These are phyloP conservation scores for Musa beccarii DNA, from an alignment of 176 grass and related monocot genomes.

Conservation along the genomic window DNA sequence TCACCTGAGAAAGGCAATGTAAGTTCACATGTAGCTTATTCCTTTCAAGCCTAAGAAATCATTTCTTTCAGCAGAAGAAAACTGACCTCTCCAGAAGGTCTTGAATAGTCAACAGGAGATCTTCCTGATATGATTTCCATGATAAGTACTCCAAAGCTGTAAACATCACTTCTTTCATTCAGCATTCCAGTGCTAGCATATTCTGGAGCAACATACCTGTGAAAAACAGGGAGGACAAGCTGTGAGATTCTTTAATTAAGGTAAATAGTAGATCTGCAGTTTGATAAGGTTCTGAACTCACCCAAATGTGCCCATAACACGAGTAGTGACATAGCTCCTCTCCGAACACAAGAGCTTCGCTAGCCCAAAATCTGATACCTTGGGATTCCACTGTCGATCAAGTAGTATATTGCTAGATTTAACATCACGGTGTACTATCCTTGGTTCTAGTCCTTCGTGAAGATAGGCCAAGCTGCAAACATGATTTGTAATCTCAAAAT, in stretches of 20 bases:
- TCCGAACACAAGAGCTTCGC: conserved; percentile 81
- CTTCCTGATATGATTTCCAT: conserved; percentile 85
- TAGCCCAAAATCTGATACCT: conserved; percentile 84
- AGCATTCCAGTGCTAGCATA: conserved; percentile 87
- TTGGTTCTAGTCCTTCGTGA: conserved; percentile 89
- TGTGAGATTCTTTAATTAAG: not conserved
- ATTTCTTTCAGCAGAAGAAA: not conserved
- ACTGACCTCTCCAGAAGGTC: conserved; percentile 49
- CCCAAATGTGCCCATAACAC: conserved; percentile 96
- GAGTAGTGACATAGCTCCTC: conserved; percentile 54
- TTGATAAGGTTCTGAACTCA: conserved; percentile 19
- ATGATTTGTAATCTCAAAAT: not conserved
- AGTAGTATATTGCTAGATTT: conserved; percentile 96
- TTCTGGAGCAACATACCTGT: conserved; percentile 81
- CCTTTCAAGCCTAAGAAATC: not conserved
- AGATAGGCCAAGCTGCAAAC: conserved; percentile 74
- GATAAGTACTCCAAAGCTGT: conserved; percentile 85
- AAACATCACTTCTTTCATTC: conserved; percentile 89
- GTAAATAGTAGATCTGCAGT: not conserved
- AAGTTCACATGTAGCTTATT: not conserved
- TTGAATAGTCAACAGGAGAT: conserved; percentile 86
- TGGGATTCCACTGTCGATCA: conserved; percentile 77
- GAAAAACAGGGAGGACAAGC: conserved; percentile 11
- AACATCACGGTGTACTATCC: conserved; percentile 83
- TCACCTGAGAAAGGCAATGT: conserved; percentile 39